Evolutionary conservation across 768 basidiomycete species (phyloP).

Genomic region (Trametes gibbosa): DNA sequence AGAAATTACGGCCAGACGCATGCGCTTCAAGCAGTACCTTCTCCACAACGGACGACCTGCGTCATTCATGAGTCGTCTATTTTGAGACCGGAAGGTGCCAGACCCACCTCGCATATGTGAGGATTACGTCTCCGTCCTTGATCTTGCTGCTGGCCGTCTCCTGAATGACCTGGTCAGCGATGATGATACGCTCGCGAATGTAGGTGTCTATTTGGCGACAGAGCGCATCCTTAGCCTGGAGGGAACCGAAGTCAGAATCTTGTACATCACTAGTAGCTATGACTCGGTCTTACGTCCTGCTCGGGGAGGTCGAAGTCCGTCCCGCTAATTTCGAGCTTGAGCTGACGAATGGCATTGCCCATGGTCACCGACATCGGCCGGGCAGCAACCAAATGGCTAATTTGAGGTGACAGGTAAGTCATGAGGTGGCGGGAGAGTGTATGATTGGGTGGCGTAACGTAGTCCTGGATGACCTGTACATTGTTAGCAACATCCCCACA

Average conservation of each 20-base stretch:
- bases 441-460: conserved; percentile 80
- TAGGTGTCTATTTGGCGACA: conserved; percentile 88
- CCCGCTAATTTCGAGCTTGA: conserved; percentile 93
- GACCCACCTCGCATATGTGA: conserved; percentile 86
- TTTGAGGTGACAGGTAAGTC: conserved; percentile 91
- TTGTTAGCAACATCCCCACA: not conserved
- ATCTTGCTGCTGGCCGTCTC: conserved; percentile 90
- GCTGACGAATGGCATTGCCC: conserved; percentile 91
- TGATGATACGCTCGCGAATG: conserved; percentile 88
- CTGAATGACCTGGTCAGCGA: conserved; percentile 92
- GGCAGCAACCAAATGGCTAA: conserved; percentile 82
- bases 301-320: conserved; percentile 93
- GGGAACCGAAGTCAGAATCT: not conserved
- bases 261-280: not conserved
- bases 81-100: not conserved
- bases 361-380: conserved; percentile 91
- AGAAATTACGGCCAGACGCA: conserved; percentile 71
- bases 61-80: not conserved
- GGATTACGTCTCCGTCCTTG: conserved; percentile 86
- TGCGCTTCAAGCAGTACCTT: conserved; percentile 81
- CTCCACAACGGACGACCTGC: conserved; percentile 92
- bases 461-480: conserved; percentile 84
- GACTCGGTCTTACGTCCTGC: conserved; percentile 69
- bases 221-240: conserved; percentile 82
- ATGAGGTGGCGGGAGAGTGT: conserved; percentile 89